Conservation (phyloP, 768 basidiomycete genomes). For the Serendipita sp. region DNA sequence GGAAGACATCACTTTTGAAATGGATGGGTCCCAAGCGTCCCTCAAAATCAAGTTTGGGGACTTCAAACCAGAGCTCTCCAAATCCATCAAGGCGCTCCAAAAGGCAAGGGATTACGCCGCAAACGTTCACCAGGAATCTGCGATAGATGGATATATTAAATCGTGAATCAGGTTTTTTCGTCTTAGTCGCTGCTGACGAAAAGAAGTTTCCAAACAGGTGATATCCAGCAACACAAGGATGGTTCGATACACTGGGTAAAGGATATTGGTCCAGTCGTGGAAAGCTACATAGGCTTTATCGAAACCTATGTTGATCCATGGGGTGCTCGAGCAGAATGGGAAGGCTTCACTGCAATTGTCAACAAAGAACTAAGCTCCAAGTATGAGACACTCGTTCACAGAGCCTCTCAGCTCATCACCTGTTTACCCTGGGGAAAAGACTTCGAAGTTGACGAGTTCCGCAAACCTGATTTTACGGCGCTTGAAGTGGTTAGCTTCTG, state of each 20-base stretch:
- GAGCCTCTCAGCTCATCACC: slow-evolving; percentile 66
- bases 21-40: slow-evolving; percentile 30
- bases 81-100: slow-evolving; percentile 37
- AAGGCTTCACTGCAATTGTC: slow-evolving; percentile 81
- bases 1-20: slow-evolving; percentile 20
- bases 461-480: slow-evolving; percentile 70
- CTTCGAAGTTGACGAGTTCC: slow-evolving; percentile 41
- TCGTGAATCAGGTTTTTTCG: slow-evolving; percentile 32
- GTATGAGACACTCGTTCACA: slow-evolving; percentile 58
- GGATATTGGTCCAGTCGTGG: slow-evolving; percentile 74
- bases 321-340: slow-evolving; percentile 86
- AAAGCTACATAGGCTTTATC: slow-evolving; percentile 75
- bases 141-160: slow-evolving; percentile 65
- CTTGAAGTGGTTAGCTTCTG: slow-evolving; percentile 71
- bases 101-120: slow-evolving; percentile 64
- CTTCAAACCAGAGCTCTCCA: slow-evolving; percentile 39
- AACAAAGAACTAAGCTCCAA: slow-evolving; percentile 71
- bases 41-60: slow-evolving; percentile 65
- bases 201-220: slow-evolving; percentile 57
- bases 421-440: slow-evolving; percentile 57
- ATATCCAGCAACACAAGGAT: slow-evolving; percentile 62
- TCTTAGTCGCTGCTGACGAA: neutral
- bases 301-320: slow-evolving; percentile 84
- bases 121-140: slow-evolving; percentile 52
- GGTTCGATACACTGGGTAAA: slow-evolving; percentile 72